Evolutionary conservation across 2,329 filamentous ascomycete genomes (phyloP), one percentile per base, ranked within the genome.

Genomic region (Pleurostoma richardsiae): DNA sequence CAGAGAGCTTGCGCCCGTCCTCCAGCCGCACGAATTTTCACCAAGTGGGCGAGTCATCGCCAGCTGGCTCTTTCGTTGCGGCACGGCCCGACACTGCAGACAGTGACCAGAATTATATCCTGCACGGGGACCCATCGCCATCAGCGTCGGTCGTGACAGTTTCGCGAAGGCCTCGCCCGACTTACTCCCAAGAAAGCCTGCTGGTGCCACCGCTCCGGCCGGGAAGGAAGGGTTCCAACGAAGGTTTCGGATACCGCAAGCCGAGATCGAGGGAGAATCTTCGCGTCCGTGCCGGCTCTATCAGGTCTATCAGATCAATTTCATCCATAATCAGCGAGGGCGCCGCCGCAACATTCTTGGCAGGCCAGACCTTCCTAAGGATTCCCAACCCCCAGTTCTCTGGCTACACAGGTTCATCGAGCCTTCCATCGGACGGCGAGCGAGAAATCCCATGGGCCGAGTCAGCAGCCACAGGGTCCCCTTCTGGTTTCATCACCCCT

Each of bases 131-230:
- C 27, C 58, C 64, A 3, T 72, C 71, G 10, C 47, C 47, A 6
- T 68, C 72, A 10, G 57, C 58, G 29, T 71, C 68, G 8, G 54
- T 62, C 29, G 58, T 54, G 29, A 65, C 68, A 36, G 56, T 65
- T 46, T 50, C 58, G 5, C 63, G 54, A 27, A 56, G 58, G 31
- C 51, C 65, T 2, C 68, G 67, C 5, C 64, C 66, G 26, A 70
- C 73, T 46, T 83, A 77, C 57, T 84, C 82, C 0, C 79, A 79
- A 52, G 81, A 84, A 56, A 84, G 80, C 51, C 66, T 85, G 30
- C 56, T 79, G 10, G 77, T 84, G 10, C 68, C 77, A 6, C 80
- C 81, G 0, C 63, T 85, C 19, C 68, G 71, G 41, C 71, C 77
- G 6, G 62, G 63, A 45, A 72, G 68, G 55, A 69, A 69, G 52